Evolutionary conservation across 2,329 filamentous ascomycete species (phyloP).

Genomic region (Cordyceps fumosorosea): DNA sequence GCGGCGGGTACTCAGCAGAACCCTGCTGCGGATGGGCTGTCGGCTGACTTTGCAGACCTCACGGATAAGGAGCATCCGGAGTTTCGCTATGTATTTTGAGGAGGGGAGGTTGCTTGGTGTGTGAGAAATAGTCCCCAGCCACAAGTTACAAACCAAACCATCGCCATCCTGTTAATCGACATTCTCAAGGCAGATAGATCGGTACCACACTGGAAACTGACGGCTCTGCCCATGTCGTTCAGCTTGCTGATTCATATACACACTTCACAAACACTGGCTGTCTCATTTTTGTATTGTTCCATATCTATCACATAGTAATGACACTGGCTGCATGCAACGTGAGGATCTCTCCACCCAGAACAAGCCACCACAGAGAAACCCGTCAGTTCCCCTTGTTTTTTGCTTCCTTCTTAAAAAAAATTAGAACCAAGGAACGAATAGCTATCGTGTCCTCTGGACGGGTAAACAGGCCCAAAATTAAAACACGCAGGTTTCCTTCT

Average conservation of each 20-base stretch:
- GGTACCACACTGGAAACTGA: too few species aligned
- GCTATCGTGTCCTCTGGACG: neutral
- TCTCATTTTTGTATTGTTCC: slow-evolving; percentile 11
- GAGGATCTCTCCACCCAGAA: neutral
- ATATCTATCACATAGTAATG: slow-evolving; percentile 14
- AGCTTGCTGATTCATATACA: too few species aligned
- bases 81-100: neutral
- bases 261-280: neutral
- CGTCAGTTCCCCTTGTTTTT: neutral
- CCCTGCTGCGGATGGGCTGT: neutral
- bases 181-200: too few species aligned
- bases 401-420: neutral
- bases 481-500: neutral
- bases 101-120: neutral
- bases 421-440: neutral
- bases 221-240: too few species aligned
- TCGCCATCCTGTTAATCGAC: too few species aligned
- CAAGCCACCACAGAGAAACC: slow-evolving; percentile 1
- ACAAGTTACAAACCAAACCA: too few species aligned
- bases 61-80: neutral
- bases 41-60: neutral
- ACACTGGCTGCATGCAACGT: slow-evolving; percentile 10
- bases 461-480: neutral
- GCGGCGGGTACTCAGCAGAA: neutral
- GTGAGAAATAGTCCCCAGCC: too few species aligned